phyloP scores from a whole-genome alignment of 2,329 filamentous ascomycete genomes.

The Aspergillus fumigatiaffinis region DNA sequence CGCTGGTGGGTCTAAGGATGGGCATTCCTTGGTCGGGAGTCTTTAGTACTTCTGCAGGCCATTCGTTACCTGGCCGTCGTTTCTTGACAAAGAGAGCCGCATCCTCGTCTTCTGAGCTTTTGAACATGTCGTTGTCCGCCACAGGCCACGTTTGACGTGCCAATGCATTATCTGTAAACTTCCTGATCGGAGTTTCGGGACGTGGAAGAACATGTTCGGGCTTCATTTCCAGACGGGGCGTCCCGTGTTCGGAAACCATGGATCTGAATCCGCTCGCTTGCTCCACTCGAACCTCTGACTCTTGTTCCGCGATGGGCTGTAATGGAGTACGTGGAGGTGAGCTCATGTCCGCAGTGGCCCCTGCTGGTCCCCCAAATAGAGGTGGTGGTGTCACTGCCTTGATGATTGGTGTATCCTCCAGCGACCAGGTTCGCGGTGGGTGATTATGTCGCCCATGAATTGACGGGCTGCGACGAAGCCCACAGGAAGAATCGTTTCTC shows the following conservation, averaged over 20 bases:
- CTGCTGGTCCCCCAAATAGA: slow-evolving; percentile 31
- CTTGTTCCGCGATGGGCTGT: slow-evolving; percentile 51
- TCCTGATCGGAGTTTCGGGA: slow-evolving; percentile 27
- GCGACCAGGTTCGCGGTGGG: slow-evolving; percentile 24
- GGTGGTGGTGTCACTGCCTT: slow-evolving; percentile 17
- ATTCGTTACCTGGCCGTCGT: slow-evolving; percentile 16
- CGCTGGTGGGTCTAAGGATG: slow-evolving; percentile 44
- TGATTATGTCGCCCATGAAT: slow-evolving; percentile 34
- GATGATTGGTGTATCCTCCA: slow-evolving; percentile 21
- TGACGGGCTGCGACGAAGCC: slow-evolving; percentile 33
- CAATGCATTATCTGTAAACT: slow-evolving; percentile 32
- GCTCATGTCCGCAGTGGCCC: slow-evolving; percentile 19
- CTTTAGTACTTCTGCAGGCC: slow-evolving; percentile 36
- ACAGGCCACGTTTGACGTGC: slow-evolving; percentile 30
- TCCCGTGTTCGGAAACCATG: slow-evolving; percentile 30
- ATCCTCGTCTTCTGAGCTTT: slow-evolving; percentile 7
- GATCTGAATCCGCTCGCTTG: slow-evolving; percentile 38
- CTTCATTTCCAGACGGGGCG: slow-evolving; percentile 37
- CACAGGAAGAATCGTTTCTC: slow-evolving; percentile 18
- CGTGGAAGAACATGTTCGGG: slow-evolving; percentile 36
- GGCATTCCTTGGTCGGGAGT: slow-evolving; percentile 29
- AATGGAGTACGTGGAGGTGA: slow-evolving; percentile 43
- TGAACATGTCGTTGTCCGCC: slow-evolving; percentile 15
- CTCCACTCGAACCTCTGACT: slow-evolving; percentile 34
- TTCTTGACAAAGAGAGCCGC: slow-evolving; percentile 26